Evolutionary conservation across 2,329 filamentous ascomycete species (phyloP), one percentile per base, ranked within the genome.

Genomic region (Fusarium setosum): DNA sequence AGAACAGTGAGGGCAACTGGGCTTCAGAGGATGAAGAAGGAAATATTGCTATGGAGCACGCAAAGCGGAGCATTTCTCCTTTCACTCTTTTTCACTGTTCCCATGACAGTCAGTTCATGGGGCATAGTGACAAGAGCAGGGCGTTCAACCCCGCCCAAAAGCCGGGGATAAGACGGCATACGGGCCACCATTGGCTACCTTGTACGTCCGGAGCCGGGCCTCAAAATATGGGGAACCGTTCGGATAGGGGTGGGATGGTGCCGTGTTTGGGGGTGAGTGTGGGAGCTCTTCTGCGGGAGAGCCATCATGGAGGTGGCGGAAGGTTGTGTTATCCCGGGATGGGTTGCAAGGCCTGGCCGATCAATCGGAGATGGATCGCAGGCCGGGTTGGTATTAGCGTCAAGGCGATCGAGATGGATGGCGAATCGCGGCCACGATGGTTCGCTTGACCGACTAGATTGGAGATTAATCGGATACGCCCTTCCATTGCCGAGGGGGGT

Each of bases 151-250:
- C 64, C 64, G 61, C 64, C 57, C 56, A 21, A 32, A 24, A 48
- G 42, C 31, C 52, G 24, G 51, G 65, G 59, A 65, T 62, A 67
- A 59, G 55, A 56, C 37, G 34, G 50, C 24, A 29, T 32, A 23
- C 15, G 38, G 26, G n/a, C 48, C 40, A 52, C 38, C 21, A 72
- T 70, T 68, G 66, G 68, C 40, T 56, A 41, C 35, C 34, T 23
- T 44, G 32, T 29, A 38, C 18, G 48, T 64, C 69, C 66, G 66
- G 61, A 71, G 70, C 66, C 66, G 69, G 70, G 70, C 60, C 65
- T 59, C 63, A 63, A 55, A 66, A 62, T 63, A 66, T 63, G 61
- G 65, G 65, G 44, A 17, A 23, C 18, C 31, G 17, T 40, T 24
- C n/a, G 57, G 58, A 44, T 42, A 45, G 37, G 60, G 41, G 64